phyloP scores from a whole-genome alignment of 352 stramenopile genomes.

The Pythium brachiatum region DNA sequence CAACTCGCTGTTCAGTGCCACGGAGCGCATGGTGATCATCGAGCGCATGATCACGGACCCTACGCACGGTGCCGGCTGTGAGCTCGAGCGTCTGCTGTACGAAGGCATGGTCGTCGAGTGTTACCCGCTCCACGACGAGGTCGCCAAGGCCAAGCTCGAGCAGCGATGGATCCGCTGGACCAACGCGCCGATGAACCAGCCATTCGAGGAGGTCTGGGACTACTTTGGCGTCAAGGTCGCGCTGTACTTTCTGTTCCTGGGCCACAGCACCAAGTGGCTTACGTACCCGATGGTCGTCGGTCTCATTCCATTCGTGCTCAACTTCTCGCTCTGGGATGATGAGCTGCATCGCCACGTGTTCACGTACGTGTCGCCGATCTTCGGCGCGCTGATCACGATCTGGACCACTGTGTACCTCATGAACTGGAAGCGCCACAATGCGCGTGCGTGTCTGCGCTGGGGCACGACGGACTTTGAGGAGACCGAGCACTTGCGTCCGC shows the following conservation, averaged over 20 bases:
- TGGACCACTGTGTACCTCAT: conserved; percentile 90
- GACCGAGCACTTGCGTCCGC: conserved; percentile 60
- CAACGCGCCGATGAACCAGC: conserved; percentile 70
- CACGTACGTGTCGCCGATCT: conserved; percentile 70
- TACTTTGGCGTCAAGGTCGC: conserved; percentile 92
- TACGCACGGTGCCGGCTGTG: conserved; percentile 53
- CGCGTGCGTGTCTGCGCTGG: conserved; percentile 79
- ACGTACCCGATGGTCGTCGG: conserved; percentile 92
- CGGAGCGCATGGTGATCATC: conserved; percentile 75
- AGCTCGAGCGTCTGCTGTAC: conserved; percentile 75
- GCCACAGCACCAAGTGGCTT: conserved; percentile 95
- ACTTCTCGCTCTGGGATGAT: conserved; percentile 41
- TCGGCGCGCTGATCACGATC: conserved; percentile 87
- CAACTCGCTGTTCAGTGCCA: conserved; percentile 71
- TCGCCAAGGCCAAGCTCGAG: conserved; percentile 58
- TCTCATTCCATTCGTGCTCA: conserved; percentile 83
- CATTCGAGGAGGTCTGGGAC: conserved; percentile 76
- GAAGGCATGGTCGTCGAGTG: conserved; percentile 74
- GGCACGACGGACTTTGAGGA: conserved; percentile 76
- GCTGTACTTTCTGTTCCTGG: conserved; percentile 97
- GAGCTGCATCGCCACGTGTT: conserved; percentile 59
- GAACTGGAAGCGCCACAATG: conserved; percentile 87
- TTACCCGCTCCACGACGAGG: conserved; percentile 75
- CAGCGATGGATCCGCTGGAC: conserved; percentile 71
- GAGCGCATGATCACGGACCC: conserved; percentile 85